Conservation (phyloP, 192 early-diverging fungal genomes). For the Coemansia sp. region DNA sequence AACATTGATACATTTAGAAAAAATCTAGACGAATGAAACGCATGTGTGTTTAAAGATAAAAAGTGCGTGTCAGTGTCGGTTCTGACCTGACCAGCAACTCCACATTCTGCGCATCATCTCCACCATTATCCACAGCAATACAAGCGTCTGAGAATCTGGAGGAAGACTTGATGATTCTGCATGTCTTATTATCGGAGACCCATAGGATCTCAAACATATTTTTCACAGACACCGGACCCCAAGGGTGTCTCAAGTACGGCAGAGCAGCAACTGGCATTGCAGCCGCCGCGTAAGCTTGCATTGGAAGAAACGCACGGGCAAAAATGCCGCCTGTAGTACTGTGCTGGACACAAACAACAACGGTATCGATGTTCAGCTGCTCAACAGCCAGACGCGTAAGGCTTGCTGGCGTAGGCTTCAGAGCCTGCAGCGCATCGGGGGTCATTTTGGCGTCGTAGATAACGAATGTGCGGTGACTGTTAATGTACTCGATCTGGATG, state of each 20-base stretch:
- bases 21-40: too few species aligned
- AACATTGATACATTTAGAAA: too few species aligned
- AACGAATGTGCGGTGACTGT: constrained; percentile 5
- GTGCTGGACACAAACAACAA: constrained; percentile 31
- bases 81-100: neutral
- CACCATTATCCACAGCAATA: neutral
- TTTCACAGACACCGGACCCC: neutral
- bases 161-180: constrained; percentile 15
- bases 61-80: neutral
- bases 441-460: constrained; percentile 19
- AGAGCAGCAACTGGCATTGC: constrained; percentile 17
- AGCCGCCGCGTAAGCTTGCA: constrained; percentile 6
- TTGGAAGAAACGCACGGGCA: constrained; percentile 19
- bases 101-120: neutral
- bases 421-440: neutral
- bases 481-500: constrained; percentile 17
- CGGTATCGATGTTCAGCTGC: constrained; percentile 7
- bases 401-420: constrained; percentile 2
- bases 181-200: neutral
- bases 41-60: neutral
- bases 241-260: constrained; percentile 14
- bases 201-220: constrained; percentile 25
- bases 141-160: too few species aligned
- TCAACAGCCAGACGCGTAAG: neutral
- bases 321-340: constrained; percentile 22